Evolutionary conservation across 2,329 filamentous ascomycete species (phyloP), one percentile per base, ranked within the genome.

Genomic region (Sordariomycetes sp.): DNA sequence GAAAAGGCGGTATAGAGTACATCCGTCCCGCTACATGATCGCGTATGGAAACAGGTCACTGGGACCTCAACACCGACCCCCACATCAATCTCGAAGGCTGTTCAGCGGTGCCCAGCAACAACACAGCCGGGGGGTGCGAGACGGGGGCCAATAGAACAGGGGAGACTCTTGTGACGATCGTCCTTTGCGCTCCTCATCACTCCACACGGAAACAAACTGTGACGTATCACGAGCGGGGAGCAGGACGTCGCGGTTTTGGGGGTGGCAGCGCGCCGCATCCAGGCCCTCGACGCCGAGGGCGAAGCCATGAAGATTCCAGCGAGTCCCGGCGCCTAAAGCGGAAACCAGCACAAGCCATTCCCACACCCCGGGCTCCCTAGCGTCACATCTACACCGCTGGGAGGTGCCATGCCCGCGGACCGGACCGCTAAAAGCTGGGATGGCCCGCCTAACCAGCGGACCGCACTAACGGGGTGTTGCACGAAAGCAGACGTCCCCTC

Each of bases 31-130:
- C 13, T 48, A 20, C 20, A 48, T 5, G n/a, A 8, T 13, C 3
- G 36, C 36, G 12, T 17, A 12, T 8, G 36, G 12, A 4, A 12
- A 4, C 13, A 42, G n/a, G 36, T 15, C 22, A 34, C 12, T 35
- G 35, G 55, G 51, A 53, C 3, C 28, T 10, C 15, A 36, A 17
- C 53, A 35, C 55, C 55, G 45, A 48, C 55, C 55, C 55, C 55
- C 55, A 57, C 55, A 57, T 57, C 55, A 57, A 57, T 57, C 55
- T 57, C 53, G 55, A 57, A 52, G n/a, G 55, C 55, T 32, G 34
- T 42, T 50, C 50, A 57, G 36, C 55, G 55, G 55, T 57, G 55
- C 55, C 55, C 55, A 57, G 55, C 55, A 57, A 57, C 55, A n/a
- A 53, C 32, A 53, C 20, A 52, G 45, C 55, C 45, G 13, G 50